Percentiles rank a stretch among this genome's conserved stretches.
phyloP scores from a whole-genome alignment of 495 filamentous ascomycete genomes.

The Xylaria sp. region DNA sequence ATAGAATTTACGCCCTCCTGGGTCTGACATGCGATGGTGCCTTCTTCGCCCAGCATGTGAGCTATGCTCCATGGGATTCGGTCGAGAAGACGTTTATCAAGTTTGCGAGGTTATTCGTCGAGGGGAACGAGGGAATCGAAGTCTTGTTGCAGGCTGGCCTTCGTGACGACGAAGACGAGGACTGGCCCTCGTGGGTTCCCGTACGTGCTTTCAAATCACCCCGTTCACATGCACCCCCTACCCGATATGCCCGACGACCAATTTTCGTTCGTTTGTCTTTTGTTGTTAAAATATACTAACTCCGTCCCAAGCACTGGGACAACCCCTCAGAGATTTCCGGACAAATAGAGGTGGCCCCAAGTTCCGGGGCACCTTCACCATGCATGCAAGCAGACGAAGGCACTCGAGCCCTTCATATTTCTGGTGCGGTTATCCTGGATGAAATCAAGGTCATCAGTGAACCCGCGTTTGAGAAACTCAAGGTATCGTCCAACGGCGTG shows the following conservation, averaged over 20 bases:
- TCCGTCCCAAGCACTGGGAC: not conserved
- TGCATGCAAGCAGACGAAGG: not conserved
- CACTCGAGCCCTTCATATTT: not conserved
- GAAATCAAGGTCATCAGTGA: not conserved
- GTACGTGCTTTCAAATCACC: not conserved
- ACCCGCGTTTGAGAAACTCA: not conserved
- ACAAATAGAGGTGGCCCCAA: not conserved
- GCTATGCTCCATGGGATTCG: not conserved
- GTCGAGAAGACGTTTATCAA: not conserved
- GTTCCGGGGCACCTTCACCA: not conserved
- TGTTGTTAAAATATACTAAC: not conserved
- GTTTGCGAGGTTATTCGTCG: not conserved
- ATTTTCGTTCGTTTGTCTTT: not conserved
- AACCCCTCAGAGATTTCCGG: not conserved
- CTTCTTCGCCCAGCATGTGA: not conserved
- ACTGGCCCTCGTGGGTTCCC: not conserved
- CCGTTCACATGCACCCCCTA: not conserved
- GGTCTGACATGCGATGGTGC: constrained; percentile 9
- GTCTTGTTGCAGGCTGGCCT: not conserved
- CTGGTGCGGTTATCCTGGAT: not conserved
- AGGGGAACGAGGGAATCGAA: not conserved
- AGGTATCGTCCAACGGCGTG: not conserved
- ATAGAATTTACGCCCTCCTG: constrained; percentile 25
- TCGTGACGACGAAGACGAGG: not conserved
- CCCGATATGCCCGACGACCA: too few relatives aligned